These are phyloP conservation scores for Ophiocordyceps robertsii DNA, from an alignment of 2,329 filamentous ascomycete species.

Conservation along the genomic window DNA sequence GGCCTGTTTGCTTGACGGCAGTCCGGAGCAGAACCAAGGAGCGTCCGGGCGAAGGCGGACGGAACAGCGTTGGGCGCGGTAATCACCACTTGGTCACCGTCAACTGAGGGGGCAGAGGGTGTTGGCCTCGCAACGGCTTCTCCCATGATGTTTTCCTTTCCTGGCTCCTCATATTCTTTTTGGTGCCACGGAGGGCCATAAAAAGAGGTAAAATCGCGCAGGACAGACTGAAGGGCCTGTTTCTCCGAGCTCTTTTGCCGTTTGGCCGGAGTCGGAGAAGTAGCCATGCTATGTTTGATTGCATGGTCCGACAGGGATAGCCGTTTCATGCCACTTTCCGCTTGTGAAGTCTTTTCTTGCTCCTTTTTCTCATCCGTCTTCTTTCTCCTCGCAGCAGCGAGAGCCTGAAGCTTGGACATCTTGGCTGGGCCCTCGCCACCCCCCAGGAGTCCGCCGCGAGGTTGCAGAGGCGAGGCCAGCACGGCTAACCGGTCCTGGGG, in stretches of 20 bases:
- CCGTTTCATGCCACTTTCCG: constrained; percentile 15
- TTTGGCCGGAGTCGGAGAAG: constrained; percentile 8
- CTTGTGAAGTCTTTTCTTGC: constrained; percentile 10
- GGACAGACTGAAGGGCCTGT: background rate
- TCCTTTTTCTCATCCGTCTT: constrained; percentile 54
- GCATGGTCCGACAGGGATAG: constrained; percentile 16
- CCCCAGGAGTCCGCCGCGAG: constrained; percentile 59
- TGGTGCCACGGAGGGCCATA: background rate
- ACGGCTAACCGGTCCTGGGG: constrained; percentile 52
- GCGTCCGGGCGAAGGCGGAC: constrained; percentile 43
- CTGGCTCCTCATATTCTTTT: background rate
- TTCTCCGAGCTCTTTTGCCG: constrained; percentile 9
- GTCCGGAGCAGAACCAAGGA: constrained; percentile 30
- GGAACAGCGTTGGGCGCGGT: constrained; percentile 18
- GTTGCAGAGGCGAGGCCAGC: constrained; percentile 42
- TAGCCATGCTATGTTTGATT: constrained; percentile 14
- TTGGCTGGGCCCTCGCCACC: constrained; percentile 56
- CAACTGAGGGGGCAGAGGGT: background rate
- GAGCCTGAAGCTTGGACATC: constrained; percentile 78
- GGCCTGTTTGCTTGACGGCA: constrained; percentile 13
- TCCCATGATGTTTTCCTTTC: background rate
- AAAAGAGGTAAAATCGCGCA: background rate
- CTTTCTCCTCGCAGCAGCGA: constrained; percentile 76
- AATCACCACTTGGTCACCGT: constrained; percentile 4
- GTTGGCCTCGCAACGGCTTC: background rate